These are phyloP conservation scores for Diaporthe sp. DNA, from an alignment of 2,329 filamentous ascomycete genomes.

Conservation along the genomic window DNA sequence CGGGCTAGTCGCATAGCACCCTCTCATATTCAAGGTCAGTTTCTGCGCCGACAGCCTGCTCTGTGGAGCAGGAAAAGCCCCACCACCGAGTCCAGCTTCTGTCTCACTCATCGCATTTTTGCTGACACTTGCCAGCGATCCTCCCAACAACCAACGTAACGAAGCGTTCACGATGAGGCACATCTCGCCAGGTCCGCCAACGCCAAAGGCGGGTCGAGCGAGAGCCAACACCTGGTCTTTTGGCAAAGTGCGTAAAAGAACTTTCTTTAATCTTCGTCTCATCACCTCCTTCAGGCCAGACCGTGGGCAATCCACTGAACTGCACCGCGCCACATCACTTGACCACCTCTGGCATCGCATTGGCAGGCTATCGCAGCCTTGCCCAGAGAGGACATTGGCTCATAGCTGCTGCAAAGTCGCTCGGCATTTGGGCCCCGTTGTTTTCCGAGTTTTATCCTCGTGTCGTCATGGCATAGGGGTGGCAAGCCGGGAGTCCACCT, in stretches of 20 bases:
- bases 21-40: constrained; percentile 1
- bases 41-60: background rate
- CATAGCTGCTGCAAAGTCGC: background rate
- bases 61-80: constrained; percentile 17
- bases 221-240: constrained; percentile 40
- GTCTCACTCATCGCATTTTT: constrained; percentile 5
- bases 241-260: constrained; percentile 35
- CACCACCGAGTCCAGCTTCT: constrained; percentile 3
- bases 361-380: background rate
- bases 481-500: constrained; percentile 28
- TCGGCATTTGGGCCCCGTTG: background rate
- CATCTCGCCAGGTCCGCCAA: constrained; percentile 38
- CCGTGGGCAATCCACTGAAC: background rate
- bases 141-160: background rate
- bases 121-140: constrained; percentile 32
- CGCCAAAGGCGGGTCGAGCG: constrained; percentile 23
- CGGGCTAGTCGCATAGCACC: background rate
- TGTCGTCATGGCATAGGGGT: constrained; percentile 25
- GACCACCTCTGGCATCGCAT: background rate
- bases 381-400: background rate
- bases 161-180: constrained; percentile 34
- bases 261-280: constrained; percentile 5
- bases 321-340: background rate
- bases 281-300: background rate
- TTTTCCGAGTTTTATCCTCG: constrained; percentile 24